Evolutionary conservation across 2,329 filamentous ascomycete species (phyloP).

Genomic region (Dichotomopilus funicola): DNA sequence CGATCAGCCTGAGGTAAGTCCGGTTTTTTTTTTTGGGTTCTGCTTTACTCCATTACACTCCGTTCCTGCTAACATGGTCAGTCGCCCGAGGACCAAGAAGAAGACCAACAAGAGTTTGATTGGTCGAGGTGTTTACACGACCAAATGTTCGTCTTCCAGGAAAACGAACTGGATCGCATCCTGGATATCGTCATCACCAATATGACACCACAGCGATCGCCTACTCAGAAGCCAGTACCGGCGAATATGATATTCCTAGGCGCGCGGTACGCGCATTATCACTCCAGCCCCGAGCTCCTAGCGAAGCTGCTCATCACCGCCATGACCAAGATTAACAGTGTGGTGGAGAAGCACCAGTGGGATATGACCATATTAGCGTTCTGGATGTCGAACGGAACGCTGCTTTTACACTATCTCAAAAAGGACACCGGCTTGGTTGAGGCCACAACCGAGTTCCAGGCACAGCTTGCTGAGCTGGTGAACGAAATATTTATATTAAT

Average conservation of each 20-base stretch:
- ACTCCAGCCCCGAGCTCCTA: conserved; percentile 79
- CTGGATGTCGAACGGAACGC: conserved; percentile 95
- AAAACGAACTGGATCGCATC: conserved; percentile 83
- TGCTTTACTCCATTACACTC: too few species aligned
- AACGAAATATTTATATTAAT: conserved; percentile 99
- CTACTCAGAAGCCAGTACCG: conserved; percentile 94
- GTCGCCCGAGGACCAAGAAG: conserved; percentile 72
- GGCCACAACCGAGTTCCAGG: conserved; percentile 81
- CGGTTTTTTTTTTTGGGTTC: too few species aligned
- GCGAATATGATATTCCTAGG: conserved; percentile 96
- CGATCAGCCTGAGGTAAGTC: conserved; percentile 75
- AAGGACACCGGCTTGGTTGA: conserved; percentile 80
- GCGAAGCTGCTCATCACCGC: conserved; percentile 74
- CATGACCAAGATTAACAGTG: conserved; percentile 93
- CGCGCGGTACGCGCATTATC: conserved; percentile 93
- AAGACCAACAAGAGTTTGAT: conserved; percentile 89
- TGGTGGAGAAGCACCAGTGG: conserved; percentile 95
- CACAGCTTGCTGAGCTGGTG: conserved; percentile 86
- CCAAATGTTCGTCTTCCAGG: conserved; percentile 99
- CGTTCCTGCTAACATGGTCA: conserved; percentile 30
- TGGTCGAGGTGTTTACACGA: conserved; percentile 93
- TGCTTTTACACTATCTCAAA: conserved; percentile 93
- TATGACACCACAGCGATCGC: conserved; percentile 93
- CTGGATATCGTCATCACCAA: conserved; percentile 94
- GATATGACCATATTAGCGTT: conserved; percentile 99